A percentile compares a stretch with the other conserved stretches of the same genome.
These are phyloP conservation scores for Candida sakaeoensis DNA, from an alignment of 805 yeast genomes.

Conservation along the genomic window DNA sequence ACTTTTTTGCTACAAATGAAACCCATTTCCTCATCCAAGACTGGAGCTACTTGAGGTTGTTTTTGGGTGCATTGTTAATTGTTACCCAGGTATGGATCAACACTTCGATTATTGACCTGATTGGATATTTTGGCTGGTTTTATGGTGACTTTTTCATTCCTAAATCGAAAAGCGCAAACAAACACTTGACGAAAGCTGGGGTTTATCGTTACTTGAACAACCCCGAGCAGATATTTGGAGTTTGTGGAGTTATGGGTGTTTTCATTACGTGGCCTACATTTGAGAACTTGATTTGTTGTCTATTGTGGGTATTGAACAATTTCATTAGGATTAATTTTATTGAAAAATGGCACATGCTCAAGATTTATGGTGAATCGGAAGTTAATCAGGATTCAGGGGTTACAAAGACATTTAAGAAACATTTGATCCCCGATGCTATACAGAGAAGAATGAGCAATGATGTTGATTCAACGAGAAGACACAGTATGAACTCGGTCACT, in stretches of 20 bases:
- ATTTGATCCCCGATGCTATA: slow-evolving; percentile 36
- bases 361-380: slow-evolving; percentile 64
- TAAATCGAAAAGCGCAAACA: slow-evolving; percentile 31
- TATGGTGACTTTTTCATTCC: slow-evolving; percentile 81
- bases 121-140: slow-evolving; percentile 88
- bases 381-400: slow-evolving; percentile 52
- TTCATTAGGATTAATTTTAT: slow-evolving; percentile 67
- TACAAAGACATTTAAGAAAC: slow-evolving; percentile 42
- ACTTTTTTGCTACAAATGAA: slow-evolving; percentile 14
- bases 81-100: slow-evolving; percentile 67
- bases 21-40: slow-evolving; percentile 25
- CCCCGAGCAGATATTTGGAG: slow-evolving; percentile 77
- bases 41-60: slow-evolving; percentile 50
- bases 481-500: slow-evolving; percentile 36
- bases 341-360: slow-evolving; percentile 75
- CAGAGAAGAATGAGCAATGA: slow-evolving; percentile 26
- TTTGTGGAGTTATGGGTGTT: slow-evolving; percentile 78
- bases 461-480: slow-evolving; percentile 18
- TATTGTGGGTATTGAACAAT: slow-evolving; percentile 60
- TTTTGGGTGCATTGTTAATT: slow-evolving; percentile 54
- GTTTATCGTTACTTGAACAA: slow-evolving; percentile 78
- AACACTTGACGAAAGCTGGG: slow-evolving; percentile 67
- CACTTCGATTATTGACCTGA: slow-evolving; percentile 60
- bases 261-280: slow-evolving; percentile 55
- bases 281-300: slow-evolving; percentile 48